Evolutionary conservation across 2,329 filamentous ascomycete species (phyloP), one percentile per base, ranked within the genome.

Genomic region (Lecanicillium sp.): DNA sequence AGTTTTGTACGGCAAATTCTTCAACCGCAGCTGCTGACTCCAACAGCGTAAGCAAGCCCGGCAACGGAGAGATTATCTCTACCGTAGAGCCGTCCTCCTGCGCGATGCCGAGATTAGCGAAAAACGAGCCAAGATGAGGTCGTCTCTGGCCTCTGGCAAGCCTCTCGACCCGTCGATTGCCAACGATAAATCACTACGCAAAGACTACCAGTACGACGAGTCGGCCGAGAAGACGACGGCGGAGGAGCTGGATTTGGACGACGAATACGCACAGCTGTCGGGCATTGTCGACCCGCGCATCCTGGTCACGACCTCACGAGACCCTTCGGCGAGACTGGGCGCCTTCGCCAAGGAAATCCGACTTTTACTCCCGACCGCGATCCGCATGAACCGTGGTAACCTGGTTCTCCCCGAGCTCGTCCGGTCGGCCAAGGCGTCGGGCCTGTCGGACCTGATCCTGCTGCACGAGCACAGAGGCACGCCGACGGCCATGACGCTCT

Each of bases 131-230:
- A 87, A 94, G 64, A 72, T 98, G 47, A 86, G 90, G 64, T 82
- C 84, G 27, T 90, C 90, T 9, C 76, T 97, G 43, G 91, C 93
- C 19, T 88, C 87, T 9, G 93, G 93, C 55, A 95, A 93, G 62
- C 86, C 89, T 8, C 71, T 95, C 40, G 86, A 91, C 56, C 80
- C 86, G 20, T 74, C 78, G 29, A 87, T 97, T 55, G 89, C 90
- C 48, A 86, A 95, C 61, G 91, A 98, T 69, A 89, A 88, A 66
- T 64, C 78, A 24, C 70, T 98, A 48, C 81, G 90, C 36, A 84
- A 87, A 62, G 89, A 97, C 64, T 96, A 86, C 70, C 90, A 90
- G 62, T 98, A 91, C 64, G 93, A 98, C 63, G 91, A 96, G 67
- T 87, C 88, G 4, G 76, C 78, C 19, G 86, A 90, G 57, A 70